phyloP scores from a whole-genome alignment of 352 stramenopile species.

The Globisporangium emineosum region DNA sequence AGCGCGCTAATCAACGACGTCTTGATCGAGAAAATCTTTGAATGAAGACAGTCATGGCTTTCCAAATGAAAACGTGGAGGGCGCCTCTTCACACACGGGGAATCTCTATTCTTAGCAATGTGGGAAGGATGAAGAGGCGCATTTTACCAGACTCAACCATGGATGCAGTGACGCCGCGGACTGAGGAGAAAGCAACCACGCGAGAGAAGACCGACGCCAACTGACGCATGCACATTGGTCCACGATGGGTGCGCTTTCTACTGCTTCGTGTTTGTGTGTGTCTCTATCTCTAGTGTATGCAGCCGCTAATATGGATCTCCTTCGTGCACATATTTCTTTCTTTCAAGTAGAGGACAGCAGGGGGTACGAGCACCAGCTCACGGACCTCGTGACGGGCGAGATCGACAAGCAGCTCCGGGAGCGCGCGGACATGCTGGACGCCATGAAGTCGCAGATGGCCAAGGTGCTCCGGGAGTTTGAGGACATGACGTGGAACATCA shows the following conservation, averaged over 20 bases:
- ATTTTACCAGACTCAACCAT: neutral
- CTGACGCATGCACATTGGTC: neutral
- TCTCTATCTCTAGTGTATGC: neutral
- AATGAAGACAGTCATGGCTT: neutral
- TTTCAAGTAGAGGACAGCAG: conserved; percentile 25
- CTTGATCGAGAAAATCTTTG: conserved; percentile 2
- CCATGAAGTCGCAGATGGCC: conserved; percentile 67
- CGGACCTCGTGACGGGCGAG: conserved; percentile 56
- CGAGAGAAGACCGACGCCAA: neutral
- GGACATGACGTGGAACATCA: conserved; percentile 47
- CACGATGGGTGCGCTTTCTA: neutral
- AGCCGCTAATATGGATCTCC: too few species aligned
- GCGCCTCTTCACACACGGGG: neutral
- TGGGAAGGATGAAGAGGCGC: neutral
- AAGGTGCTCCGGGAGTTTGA: conserved; percentile 71
- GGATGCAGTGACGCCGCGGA: neutral
- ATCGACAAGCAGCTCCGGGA: conserved; percentile 56
- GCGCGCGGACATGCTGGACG: conserved; percentile 46
- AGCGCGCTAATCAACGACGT: neutral
- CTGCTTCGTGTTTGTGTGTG: neutral
- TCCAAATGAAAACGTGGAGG: neutral
- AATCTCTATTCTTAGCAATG: conserved; percentile 2
- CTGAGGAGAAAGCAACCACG: neutral
- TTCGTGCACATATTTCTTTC: too few species aligned
- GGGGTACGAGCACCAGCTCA: conserved; percentile 48